Evolutionary conservation across 345 rosid species (phyloP).

Genomic region (Passiflora organensis): DNA sequence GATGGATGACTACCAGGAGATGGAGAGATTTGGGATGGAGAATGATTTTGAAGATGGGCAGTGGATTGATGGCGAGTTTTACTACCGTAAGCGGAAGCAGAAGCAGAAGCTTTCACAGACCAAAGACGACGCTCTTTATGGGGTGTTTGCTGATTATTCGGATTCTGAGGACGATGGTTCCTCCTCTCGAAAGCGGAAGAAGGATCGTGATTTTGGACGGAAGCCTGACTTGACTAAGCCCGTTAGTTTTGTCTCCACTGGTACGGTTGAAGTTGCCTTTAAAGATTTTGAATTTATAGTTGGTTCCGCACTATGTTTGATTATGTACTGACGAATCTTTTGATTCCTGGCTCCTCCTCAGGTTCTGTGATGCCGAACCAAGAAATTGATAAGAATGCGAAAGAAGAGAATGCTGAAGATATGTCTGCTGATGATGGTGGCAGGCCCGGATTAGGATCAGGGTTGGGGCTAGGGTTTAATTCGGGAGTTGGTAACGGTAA

Average conservation of each 20-base stretch:
- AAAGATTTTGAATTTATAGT: no score
- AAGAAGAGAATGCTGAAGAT: conserved; percentile 30
- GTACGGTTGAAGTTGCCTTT: no score
- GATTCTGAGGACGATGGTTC: conserved; percentile 49
- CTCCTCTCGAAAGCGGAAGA: conserved; percentile 33
- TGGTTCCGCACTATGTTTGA: no score
- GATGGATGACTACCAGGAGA: conserved; percentile 84
- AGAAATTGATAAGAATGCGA: conserved; percentile 57
- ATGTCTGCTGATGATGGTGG: conserved; percentile 27
- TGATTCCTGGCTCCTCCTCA: conserved; percentile 24
- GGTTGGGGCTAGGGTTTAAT: conserved; percentile 25
- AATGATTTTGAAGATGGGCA: conserved; percentile 80
- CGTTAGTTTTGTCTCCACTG: conserved; percentile 68
- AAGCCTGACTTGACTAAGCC: conserved; percentile 68
- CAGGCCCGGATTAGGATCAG: conserved; percentile 40
- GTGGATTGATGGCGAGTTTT: conserved; percentile 70
- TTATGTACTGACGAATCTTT: not conserved
- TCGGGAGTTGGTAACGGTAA: conserved; percentile 19
- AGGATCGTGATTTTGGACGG: conserved; percentile 42
- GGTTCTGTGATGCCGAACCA: conserved; percentile 68
- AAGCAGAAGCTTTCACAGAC: conserved; percentile 70
- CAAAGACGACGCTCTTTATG: conserved; percentile 60
- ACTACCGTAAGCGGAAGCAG: conserved; percentile 52
- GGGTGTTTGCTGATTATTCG: conserved; percentile 53
- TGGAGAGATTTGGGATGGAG: conserved; percentile 78